These are phyloP conservation scores for Wickerhamomyces hampshirensis DNA, from an alignment of 805 yeast genomes.

Conservation along the genomic window DNA sequence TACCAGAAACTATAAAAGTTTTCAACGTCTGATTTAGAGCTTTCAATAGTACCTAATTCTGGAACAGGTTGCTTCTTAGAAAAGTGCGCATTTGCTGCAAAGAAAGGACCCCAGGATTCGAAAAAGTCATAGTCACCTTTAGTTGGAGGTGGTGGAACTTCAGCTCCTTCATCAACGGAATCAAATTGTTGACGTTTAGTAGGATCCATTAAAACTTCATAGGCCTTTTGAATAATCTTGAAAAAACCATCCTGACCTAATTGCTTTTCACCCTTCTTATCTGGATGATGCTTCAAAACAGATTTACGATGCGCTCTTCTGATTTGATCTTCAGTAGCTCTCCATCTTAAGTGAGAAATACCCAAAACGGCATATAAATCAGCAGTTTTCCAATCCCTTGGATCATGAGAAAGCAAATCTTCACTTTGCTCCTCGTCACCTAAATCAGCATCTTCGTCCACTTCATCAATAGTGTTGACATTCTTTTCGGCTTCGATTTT, in stretches of 20 bases:
- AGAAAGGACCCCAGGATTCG: slow-evolving; percentile 90
- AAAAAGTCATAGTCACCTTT: slow-evolving; percentile 74
- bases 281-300: slow-evolving; percentile 97
- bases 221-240: slow-evolving; percentile 96
- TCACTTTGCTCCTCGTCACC: slow-evolving; percentile 71
- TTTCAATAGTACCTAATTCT: slow-evolving; percentile 58
- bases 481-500: slow-evolving; percentile 87
- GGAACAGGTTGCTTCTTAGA: slow-evolving; percentile 91
- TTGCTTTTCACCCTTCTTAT: slow-evolving; percentile 90
- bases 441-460: slow-evolving; percentile 46
- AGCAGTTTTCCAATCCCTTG: slow-evolving; percentile 97
- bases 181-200: slow-evolving; percentile 88
- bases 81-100: slow-evolving; percentile 86
- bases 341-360: slow-evolving; percentile 82
- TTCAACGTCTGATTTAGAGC: slow-evolving; percentile 79
- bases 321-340: slow-evolving; percentile 88
- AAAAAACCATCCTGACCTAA: slow-evolving; percentile 94
- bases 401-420: slow-evolving; percentile 80
- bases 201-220: slow-evolving; percentile 83
- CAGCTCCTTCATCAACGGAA: slow-evolving; percentile 88
- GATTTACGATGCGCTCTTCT: slow-evolving; percentile 96
- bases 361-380: slow-evolving; percentile 97
- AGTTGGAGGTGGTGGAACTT: slow-evolving; percentile 71
- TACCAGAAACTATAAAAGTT: slow-evolving; percentile 88
- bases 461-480: slow-evolving; percentile 64